A percentile compares a stretch with the other conserved stretches of the same genome.
These are phyloP conservation scores for Calonectria honghensis DNA, from an alignment of 2,329 filamentous ascomycete genomes.

Conservation along the genomic window DNA sequence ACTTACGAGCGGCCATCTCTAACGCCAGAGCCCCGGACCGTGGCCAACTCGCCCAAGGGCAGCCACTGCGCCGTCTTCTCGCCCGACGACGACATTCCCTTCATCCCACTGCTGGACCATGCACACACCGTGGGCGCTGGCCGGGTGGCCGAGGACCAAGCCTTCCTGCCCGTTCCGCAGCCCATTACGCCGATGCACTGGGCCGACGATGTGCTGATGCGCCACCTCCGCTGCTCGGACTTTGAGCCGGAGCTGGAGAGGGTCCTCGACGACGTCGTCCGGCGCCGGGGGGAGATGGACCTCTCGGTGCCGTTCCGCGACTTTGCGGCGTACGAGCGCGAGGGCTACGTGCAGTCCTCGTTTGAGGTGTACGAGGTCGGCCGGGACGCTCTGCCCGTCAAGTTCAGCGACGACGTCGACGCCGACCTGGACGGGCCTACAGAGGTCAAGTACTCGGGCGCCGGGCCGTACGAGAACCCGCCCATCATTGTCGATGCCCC, in stretches of 20 bases:
- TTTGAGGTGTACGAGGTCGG: constrained; percentile 76
- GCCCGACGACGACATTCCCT: constrained; percentile 58
- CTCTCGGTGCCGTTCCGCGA: constrained; percentile 56
- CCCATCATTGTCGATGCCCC: constrained; percentile 62
- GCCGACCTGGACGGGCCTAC: constrained; percentile 49
- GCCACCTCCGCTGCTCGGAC: constrained; percentile 63
- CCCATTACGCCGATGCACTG: constrained; percentile 56
- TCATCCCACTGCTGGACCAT: constrained; percentile 57
- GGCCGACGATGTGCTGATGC: constrained; percentile 65
- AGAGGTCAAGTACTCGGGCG: constrained; percentile 53
- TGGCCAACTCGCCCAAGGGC: constrained; percentile 51
- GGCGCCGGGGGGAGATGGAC: constrained; percentile 59
- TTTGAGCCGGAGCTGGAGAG: constrained; percentile 64
- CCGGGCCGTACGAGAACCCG: constrained; percentile 51
- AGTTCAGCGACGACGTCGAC: constrained; percentile 56
- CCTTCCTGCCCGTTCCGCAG: constrained; percentile 41
- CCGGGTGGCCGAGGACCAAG: constrained; percentile 45
- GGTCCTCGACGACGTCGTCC: constrained; percentile 62
- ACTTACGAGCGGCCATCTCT: constrained; percentile 51
- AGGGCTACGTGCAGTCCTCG: constrained; percentile 68
- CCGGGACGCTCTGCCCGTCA: constrained; percentile 63
- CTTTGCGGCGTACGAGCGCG: constrained; percentile 61
- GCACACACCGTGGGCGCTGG: constrained; percentile 16
- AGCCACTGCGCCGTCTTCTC: constrained; percentile 46
- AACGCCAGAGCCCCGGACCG: constrained; percentile 49